Evolutionary conservation across 1,139 yeast species (phyloP).

Genomic region (Protomyces arabidopsidicola): DNA sequence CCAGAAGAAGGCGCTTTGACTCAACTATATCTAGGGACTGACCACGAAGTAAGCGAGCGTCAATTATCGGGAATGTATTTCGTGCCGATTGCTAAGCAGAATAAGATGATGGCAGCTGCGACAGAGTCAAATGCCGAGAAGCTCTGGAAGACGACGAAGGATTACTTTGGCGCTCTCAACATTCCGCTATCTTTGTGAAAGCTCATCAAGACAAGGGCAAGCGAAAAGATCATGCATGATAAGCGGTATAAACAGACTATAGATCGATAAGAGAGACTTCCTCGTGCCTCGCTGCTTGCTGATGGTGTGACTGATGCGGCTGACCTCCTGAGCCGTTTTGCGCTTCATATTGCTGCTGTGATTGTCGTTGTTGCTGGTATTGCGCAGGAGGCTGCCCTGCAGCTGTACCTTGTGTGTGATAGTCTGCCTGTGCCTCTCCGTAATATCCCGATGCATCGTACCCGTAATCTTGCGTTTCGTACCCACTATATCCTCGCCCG

Average conservation of each 20-base stretch:
- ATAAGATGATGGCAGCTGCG: background rate
- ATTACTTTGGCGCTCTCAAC: background rate
- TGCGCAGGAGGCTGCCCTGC: background rate
- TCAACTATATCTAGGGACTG: conserved; percentile 16
- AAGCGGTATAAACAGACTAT: background rate
- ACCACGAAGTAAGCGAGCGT: conserved; percentile 4
- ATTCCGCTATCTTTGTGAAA: background rate
- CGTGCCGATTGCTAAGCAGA: conserved; percentile 3
- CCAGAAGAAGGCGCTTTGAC: conserved; percentile 23
- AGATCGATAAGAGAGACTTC: background rate
- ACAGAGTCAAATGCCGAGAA: background rate
- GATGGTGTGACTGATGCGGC: background rate
- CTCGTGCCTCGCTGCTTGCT: background rate
- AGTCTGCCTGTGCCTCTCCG: background rate
- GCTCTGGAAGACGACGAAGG: conserved; percentile 4
- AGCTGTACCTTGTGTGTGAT: background rate
- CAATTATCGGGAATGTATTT: conserved; percentile 17
- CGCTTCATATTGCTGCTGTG: background rate
- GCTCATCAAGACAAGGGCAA: no score
- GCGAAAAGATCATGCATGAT: no score
- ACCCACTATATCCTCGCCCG: conserved; percentile 16
- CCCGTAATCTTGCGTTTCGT: background rate
- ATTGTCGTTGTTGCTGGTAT: background rate
- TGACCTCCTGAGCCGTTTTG: background rate
- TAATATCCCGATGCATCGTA: background rate